Conservation (phyloP, 495 filamentous ascomycete genomes). For the Rostrohypoxylon terebratum region DNA sequence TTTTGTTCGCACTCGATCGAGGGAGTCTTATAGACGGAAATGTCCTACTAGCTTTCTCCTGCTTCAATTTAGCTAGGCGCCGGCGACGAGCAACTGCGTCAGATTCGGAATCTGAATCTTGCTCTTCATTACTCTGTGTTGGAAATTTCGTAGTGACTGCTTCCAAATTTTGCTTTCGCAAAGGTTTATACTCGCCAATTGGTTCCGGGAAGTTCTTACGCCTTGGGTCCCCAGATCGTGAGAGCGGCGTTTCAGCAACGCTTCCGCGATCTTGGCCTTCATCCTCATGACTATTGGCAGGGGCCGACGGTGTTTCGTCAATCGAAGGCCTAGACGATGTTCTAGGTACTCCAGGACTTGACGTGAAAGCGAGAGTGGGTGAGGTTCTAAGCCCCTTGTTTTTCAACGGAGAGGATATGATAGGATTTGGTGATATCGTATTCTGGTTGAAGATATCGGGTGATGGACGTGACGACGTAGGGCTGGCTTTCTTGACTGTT, state of each 20-base stretch:
- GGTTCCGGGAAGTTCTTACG: slow-evolving; percentile 39
- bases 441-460: slow-evolving; percentile 54
- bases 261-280: slow-evolving; percentile 26
- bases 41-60: slow-evolving; percentile 53
- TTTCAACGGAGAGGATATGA: slow-evolving; percentile 59
- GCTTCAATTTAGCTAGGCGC: slow-evolving; percentile 45
- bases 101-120: slow-evolving; percentile 38
- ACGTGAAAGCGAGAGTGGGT: slow-evolving; percentile 44
- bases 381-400: slow-evolving; percentile 56
- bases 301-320: slow-evolving; percentile 30
- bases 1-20: slow-evolving; percentile 39
- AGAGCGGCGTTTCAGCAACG: slow-evolving; percentile 25
- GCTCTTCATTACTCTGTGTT: slow-evolving; percentile 31
- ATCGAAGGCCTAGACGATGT: slow-evolving; percentile 34
- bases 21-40: slow-evolving; percentile 55
- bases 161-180: slow-evolving; percentile 39
- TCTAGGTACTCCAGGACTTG: slow-evolving; percentile 49
- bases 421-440: slow-evolving; percentile 53
- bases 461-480: slow-evolving; percentile 63
- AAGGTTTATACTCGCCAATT: slow-evolving; percentile 43
- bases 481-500: slow-evolving; percentile 55
- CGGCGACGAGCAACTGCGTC: slow-evolving; percentile 38
- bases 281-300: slow-evolving; percentile 25
- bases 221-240: slow-evolving; percentile 14
- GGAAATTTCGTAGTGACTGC: slow-evolving; percentile 25